Evolutionary conservation across 306 rosid genomes (phyloP).

Genomic region (Malus domestica): DNA sequence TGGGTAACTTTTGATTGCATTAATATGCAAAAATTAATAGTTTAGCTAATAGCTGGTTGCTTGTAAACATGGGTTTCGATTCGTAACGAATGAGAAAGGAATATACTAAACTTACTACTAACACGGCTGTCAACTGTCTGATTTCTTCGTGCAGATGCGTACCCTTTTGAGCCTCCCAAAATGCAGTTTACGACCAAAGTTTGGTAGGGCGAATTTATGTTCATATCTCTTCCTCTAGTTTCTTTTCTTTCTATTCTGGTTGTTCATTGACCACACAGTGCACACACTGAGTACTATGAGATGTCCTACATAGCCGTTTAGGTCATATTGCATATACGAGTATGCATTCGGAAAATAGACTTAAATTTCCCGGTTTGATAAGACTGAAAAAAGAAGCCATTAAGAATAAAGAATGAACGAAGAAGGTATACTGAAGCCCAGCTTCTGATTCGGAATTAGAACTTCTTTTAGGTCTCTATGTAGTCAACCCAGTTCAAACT

Average conservation of each 20-base stretch:
- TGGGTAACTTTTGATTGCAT: background rate
- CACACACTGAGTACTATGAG: background rate
- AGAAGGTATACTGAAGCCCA: no score
- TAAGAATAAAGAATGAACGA: background rate
- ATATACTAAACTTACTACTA: background rate
- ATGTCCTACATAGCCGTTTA: background rate
- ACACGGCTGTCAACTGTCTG: background rate
- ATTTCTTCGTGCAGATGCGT: slow-evolving; percentile 62
- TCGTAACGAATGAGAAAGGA: background rate
- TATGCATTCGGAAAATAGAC: background rate
- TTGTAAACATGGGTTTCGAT: background rate
- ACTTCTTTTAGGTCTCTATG: background rate
- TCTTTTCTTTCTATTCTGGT: background rate
- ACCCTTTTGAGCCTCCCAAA: slow-evolving; percentile 97
- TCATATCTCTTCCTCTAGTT: background rate
- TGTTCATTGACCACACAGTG: background rate
- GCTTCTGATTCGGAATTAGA: background rate
- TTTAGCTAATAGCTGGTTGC: background rate
- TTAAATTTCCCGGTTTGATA: no score
- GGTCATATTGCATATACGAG: background rate
- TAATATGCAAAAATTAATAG: background rate
- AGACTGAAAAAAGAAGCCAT: no score
- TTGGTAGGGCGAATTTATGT: slow-evolving; percentile 41
- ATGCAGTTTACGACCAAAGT: slow-evolving; percentile 93
- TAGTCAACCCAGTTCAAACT: background rate